Base-by-base conservation (phyloP, 2,329 filamentous ascomycete genomes). In the Sporothrix variecibatus region DNA sequence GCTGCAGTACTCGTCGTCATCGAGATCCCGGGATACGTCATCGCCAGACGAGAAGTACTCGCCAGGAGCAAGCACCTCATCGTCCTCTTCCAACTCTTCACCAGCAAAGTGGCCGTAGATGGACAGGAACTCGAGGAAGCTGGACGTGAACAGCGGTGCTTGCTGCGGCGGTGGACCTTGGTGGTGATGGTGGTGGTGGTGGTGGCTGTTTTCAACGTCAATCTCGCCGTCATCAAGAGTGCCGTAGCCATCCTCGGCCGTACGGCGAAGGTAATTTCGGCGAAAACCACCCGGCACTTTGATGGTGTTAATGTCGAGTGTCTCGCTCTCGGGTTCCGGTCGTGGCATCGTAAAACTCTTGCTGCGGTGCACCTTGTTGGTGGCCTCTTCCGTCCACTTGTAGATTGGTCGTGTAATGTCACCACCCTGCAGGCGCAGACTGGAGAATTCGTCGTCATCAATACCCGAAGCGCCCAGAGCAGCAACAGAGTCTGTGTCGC, bases 31-130 rank as follows among this genome's bases (percentile, higher is more conserved):
- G 8, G 49, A 53, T 51, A 11, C 60, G 11, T 74, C 76, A 28
- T 90, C 87, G 78, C 93, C 93, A 0, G 94, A 95, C 8, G 91
- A 92, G 81, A 98, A 98, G 82, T 97, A 98, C 80, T 98, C 95
- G 81, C 97, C 93, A 1, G 94, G 94, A 5, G 88, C 90, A 17
- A 97, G 85, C 1, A 91, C 93, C 82, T 98, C 95, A 78, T 98
- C 96, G 78, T 98, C 96, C 82, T 99, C 96, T 81, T 98, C 95
- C 15, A 99, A 88, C 80, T 97, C 93, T 82, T 99, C 96, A 83
- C 96, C 96, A 1, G 96, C 96, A 81, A 99, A 99, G 83, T 99
- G 96, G 3, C 96, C 96, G 79, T 98, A 99, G 40, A 99, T 88
- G 8, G 94, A 95, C 70, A 99, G 82, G 79, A 99, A 99, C 81